A percentile compares a stretch with the other conserved stretches of the same genome.
phyloP scores from a whole-genome alignment of 768 basidiomycete genomes.

The Lactarius indigo region DNA sequence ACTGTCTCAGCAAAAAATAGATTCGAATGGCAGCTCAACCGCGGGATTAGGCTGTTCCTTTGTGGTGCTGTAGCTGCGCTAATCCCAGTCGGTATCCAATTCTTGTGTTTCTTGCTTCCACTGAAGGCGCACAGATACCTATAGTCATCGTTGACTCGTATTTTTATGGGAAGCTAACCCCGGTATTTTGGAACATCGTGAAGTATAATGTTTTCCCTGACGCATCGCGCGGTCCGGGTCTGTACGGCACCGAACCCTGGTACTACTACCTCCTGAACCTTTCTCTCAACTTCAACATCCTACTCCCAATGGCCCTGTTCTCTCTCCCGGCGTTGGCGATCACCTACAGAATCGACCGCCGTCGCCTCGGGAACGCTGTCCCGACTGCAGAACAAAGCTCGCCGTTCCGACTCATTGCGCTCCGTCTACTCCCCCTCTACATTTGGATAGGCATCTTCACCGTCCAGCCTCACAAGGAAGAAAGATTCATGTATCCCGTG shows the following conservation, averaged over 20 bases:
- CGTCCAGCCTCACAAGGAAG: constrained; percentile 91
- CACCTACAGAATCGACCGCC: constrained; percentile 71
- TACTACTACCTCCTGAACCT: constrained; percentile 86
- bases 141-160: constrained; percentile 79
- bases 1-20: constrained; percentile 45
- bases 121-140: constrained; percentile 58
- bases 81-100: constrained; percentile 51
- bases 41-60: constrained; percentile 55
- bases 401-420: constrained; percentile 69
- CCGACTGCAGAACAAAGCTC: constrained; percentile 61
- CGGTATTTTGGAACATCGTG: constrained; percentile 93
- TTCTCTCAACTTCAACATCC: constrained; percentile 89
- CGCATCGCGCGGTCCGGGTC: constrained; percentile 73
- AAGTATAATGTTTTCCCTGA: constrained; percentile 90
- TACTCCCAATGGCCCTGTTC: constrained; percentile 73
- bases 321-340: constrained; percentile 76
- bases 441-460: constrained; percentile 84
- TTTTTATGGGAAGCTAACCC: constrained; percentile 73
- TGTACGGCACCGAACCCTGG: constrained; percentile 91
- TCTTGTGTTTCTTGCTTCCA: not conserved
- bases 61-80: constrained; percentile 55
- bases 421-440: constrained; percentile 87
- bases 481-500: constrained; percentile 96
- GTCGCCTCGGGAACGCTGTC: constrained; percentile 59
- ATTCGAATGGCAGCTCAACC: constrained; percentile 53